These are phyloP conservation scores for Spathaspora gorwiae DNA, from an alignment of 805 yeast species.

Conservation along the genomic window DNA sequence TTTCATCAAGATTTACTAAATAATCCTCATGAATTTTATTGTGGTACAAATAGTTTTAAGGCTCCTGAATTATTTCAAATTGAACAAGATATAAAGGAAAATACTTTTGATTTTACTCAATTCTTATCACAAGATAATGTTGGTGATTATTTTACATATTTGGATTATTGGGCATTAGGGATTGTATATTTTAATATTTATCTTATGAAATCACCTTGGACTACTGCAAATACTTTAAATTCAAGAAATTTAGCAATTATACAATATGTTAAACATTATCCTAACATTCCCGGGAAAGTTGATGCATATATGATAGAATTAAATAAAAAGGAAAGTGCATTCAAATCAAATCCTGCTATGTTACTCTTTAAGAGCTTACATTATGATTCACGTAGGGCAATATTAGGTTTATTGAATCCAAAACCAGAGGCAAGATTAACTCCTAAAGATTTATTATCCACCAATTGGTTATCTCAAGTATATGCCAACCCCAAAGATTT, in stretches of 20 bases:
- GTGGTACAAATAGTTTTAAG: slow-evolving; percentile 53
- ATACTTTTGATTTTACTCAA: slow-evolving; percentile 3
- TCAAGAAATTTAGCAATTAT: slow-evolving; percentile 16
- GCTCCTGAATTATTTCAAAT: slow-evolving; percentile 46
- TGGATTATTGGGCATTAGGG: slow-evolving; percentile 53
- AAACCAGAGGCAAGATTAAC: slow-evolving; percentile 18
- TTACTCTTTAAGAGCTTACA: slow-evolving; percentile 30
- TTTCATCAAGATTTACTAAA: slow-evolving; percentile 11
- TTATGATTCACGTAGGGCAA: slow-evolving; percentile 30
- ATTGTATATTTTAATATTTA: slow-evolving; percentile 43
- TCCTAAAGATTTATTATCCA: slow-evolving; percentile 21
- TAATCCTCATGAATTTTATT: slow-evolving; percentile 18
- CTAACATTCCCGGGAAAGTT: slow-evolving; percentile 11
- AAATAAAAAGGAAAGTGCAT: slow-evolving; percentile 17
- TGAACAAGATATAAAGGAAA: slow-evolving; percentile 14
- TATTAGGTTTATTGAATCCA: slow-evolving; percentile 34
- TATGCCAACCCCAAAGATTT: slow-evolving; percentile 37
- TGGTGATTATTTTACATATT: slow-evolving; percentile 20
- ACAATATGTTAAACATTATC: slow-evolving; percentile 24
- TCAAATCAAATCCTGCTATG: slow-evolving; percentile 27
- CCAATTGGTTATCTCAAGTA: slow-evolving; percentile 36
- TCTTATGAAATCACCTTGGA: slow-evolving; percentile 48
- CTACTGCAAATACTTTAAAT: slow-evolving; percentile 25
- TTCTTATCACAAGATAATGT: slow-evolving; percentile 2
- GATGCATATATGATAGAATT: slow-evolving; percentile 16